Evolutionary conservation across 73 alveolate genomes (phyloP).

Genomic region (Stentor coeruleus): DNA sequence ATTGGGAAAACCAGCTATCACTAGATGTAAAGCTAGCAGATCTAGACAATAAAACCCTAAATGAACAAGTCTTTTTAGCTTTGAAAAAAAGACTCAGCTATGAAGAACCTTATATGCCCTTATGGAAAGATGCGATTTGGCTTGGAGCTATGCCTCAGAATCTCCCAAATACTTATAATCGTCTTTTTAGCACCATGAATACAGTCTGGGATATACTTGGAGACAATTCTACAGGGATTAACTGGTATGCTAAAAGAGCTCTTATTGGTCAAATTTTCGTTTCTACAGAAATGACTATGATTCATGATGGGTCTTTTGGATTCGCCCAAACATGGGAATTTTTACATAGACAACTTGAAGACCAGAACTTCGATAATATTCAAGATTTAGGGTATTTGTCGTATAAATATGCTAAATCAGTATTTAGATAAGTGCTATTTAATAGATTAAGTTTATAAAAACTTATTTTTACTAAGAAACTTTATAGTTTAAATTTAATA

Average conservation of each 20-base stretch:
- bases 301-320: constrained; percentile 24
- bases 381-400: too few relatives aligned
- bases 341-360: too few relatives aligned
- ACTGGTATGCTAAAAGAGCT: constrained; percentile 60
- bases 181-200: neutral
- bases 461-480: too few relatives aligned
- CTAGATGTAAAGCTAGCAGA: neutral
- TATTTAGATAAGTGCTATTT: too few relatives aligned
- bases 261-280: constrained; percentile 37
- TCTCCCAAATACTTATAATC: constrained; percentile 27
- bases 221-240: constrained; percentile 18
- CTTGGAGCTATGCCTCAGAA: constrained; percentile 49
- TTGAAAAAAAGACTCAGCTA: constrained; percentile 35
- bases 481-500: too few relatives aligned
- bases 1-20: constrained; percentile 15
- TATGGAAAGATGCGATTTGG: constrained; percentile 59
- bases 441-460: too few relatives aligned
- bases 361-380: too few relatives aligned
- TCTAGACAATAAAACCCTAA: neutral
- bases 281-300: constrained; percentile 59
- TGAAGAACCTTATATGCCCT: constrained; percentile 35
- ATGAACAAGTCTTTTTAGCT: neutral
- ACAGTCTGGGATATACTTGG: constrained; percentile 1
- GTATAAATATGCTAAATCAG: too few relatives aligned
- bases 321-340: neutral